Conservation (phyloP, 2,329 filamentous ascomycete species). For the Penicillium corylophilum region DNA sequence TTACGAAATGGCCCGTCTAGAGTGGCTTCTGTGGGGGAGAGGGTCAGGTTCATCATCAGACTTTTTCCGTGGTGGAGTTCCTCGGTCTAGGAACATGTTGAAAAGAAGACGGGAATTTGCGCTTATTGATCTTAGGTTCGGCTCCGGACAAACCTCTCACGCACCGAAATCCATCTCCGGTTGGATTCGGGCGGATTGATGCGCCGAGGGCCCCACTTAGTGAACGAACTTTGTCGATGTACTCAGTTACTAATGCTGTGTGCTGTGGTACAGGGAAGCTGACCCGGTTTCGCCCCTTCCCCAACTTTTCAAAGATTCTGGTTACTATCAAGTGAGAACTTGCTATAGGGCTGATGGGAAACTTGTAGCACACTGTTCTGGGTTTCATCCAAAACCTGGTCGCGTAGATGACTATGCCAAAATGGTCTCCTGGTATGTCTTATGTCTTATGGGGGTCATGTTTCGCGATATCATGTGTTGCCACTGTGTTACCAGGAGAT, state of each 20-base stretch:
- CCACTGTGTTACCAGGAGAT: not conserved
- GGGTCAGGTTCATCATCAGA: not conserved
- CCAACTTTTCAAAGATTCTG: not conserved
- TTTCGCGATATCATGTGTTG: not conserved
- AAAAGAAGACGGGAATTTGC: not conserved
- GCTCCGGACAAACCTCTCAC: not conserved
- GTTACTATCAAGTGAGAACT: not conserved
- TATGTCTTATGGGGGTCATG: not conserved
- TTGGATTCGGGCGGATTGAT: conserved; percentile 6
- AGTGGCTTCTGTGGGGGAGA: not conserved
- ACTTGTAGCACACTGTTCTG: not conserved
- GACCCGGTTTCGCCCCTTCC: not conserved
- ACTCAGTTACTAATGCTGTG: too few species aligned
- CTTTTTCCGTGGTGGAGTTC: conserved; percentile 2
- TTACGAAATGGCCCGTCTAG: not conserved
- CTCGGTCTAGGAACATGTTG: not conserved
- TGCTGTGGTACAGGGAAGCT: too few species aligned
- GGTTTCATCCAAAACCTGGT: not conserved
- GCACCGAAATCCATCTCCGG: not conserved
- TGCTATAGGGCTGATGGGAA: conserved; percentile 8
- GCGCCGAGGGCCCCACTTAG: conserved; percentile 2
- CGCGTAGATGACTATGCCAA: conserved; percentile 3
- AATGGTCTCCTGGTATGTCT: not conserved
- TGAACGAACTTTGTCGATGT: not conserved
- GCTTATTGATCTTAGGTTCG: not conserved